These are phyloP conservation scores for Entoloma clypeatum DNA, from an alignment of 1,284 basidiomycete species.

Conservation along the genomic window DNA sequence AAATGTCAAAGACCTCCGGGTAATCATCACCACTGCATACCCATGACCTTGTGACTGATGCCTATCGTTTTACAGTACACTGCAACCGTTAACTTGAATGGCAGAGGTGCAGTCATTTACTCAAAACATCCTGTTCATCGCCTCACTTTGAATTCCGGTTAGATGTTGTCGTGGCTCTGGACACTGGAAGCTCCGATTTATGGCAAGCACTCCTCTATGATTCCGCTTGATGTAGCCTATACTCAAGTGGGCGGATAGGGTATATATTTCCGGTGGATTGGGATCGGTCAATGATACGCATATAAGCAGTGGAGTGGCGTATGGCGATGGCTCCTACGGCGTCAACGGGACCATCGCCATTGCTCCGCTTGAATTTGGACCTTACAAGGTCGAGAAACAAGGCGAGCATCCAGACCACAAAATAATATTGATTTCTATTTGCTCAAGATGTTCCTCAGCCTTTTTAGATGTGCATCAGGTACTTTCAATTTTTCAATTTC, in stretches of 20 bases:
- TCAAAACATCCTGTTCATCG: too few species aligned
- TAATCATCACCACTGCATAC: too few species aligned
- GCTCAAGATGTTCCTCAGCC: not conserved
- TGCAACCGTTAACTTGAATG: too few species aligned
- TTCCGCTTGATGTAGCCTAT: not conserved
- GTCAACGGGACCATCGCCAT: constrained; percentile 29
- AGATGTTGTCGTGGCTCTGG: constrained; percentile 27
- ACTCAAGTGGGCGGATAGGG: constrained; percentile 19
- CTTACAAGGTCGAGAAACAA: constrained; percentile 27
- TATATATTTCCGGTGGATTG: constrained; percentile 26
- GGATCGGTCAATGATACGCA: constrained; percentile 28
- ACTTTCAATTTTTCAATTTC: constrained; percentile 6
- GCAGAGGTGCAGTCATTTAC: too few species aligned
- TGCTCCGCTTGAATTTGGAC: constrained; percentile 26
- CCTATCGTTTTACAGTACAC: too few species aligned
- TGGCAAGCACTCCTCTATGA: constrained; percentile 5
- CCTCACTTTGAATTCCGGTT: too few species aligned
- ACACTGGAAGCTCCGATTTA: constrained; percentile 32
- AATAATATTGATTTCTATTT: not conserved
- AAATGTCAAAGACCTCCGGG: too few species aligned
- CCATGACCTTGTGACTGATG: too few species aligned
- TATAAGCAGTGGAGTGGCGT: constrained; percentile 22
- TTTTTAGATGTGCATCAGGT: constrained; percentile 18
- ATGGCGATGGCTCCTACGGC: constrained; percentile 30
- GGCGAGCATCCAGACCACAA: constrained; percentile 6